Evolutionary conservation across 129 eudicot genomes (phyloP).

Genomic region (Mikania micrantha): DNA sequence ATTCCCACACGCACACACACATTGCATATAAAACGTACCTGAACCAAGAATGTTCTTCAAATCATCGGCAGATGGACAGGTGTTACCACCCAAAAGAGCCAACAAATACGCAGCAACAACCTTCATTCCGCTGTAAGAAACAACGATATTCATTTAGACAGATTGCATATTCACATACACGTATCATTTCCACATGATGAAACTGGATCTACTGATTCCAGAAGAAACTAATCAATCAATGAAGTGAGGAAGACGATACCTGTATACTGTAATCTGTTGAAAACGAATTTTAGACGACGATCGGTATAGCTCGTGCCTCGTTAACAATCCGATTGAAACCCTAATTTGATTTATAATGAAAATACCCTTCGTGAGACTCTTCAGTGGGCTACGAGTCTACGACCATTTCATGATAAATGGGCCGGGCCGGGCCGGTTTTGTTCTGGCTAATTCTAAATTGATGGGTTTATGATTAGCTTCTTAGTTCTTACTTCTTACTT

Average conservation of each 20-base stretch:
- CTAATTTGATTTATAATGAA: too few relatives aligned
- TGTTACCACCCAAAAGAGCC: slow-evolving; percentile 84
- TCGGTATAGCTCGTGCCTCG: slow-evolving; percentile 2
- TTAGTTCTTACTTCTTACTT: too few relatives aligned
- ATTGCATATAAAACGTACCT: slow-evolving; percentile 24
- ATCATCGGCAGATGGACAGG: slow-evolving; percentile 51
- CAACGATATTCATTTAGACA: not conserved
- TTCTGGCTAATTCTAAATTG: too few relatives aligned
- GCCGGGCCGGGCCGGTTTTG: too few relatives aligned
- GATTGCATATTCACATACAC: not conserved
- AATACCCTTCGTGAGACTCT: slow-evolving; percentile 5
- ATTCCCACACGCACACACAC: not conserved
- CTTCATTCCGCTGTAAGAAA: slow-evolving; percentile 48
- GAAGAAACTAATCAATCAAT: not conserved
- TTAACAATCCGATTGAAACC: slow-evolving; percentile 16
- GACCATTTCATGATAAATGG: too few relatives aligned
- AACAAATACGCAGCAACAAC: slow-evolving; percentile 74
- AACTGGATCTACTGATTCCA: not conserved
- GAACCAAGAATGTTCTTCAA: slow-evolving; percentile 57
- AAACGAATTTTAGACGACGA: too few relatives aligned
- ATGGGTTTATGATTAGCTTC: not conserved
- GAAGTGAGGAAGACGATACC: slow-evolving; percentile 17
- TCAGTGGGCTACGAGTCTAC: slow-evolving; percentile 6
- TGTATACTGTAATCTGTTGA: slow-evolving; percentile 1
- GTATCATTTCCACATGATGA: not conserved